Evolutionary conservation across 2,329 filamentous ascomycete species (phyloP).

Genomic region (Cladosporium velox): DNA sequence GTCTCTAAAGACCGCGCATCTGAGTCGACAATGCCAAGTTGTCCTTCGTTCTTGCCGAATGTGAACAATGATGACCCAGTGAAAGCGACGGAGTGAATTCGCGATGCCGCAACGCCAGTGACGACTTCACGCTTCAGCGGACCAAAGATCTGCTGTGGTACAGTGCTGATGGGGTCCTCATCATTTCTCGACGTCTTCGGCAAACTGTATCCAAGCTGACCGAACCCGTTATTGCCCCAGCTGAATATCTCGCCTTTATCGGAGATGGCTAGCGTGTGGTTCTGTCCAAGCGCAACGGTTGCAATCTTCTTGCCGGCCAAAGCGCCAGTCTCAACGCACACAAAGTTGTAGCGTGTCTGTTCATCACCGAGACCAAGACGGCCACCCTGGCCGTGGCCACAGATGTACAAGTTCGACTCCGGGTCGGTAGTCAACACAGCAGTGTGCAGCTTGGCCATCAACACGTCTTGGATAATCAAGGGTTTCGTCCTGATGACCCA

Average conservation of each 20-base stretch:
- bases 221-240: conserved; percentile 86
- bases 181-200: conserved; percentile 68
- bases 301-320: conserved; percentile 72
- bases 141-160: conserved; percentile 87
- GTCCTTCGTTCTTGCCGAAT: conserved; percentile 93
- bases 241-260: conserved; percentile 89
- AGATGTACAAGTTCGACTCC: conserved; percentile 87
- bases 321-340: conserved; percentile 73
- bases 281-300: conserved; percentile 83
- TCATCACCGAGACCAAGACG: conserved; percentile 88
- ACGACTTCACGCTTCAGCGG: conserved; percentile 83
- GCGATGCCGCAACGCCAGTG: conserved; percentile 80
- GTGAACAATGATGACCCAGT: conserved; percentile 81
- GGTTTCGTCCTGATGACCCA: conserved; percentile 70
- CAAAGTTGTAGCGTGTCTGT: conserved; percentile 82
- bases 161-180: conserved; percentile 78
- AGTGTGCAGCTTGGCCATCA: conserved; percentile 88
- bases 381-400: conserved; percentile 87
- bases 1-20: conserved; percentile 86
- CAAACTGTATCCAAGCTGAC: conserved; percentile 82
- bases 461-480: conserved; percentile 75
- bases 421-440: conserved; percentile 85
- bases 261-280: conserved; percentile 84
- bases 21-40: conserved; percentile 90
- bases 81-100: conserved; percentile 87